Conservation (phyloP, 352 stramenopile species). For the Globisporangium splendens region DNA sequence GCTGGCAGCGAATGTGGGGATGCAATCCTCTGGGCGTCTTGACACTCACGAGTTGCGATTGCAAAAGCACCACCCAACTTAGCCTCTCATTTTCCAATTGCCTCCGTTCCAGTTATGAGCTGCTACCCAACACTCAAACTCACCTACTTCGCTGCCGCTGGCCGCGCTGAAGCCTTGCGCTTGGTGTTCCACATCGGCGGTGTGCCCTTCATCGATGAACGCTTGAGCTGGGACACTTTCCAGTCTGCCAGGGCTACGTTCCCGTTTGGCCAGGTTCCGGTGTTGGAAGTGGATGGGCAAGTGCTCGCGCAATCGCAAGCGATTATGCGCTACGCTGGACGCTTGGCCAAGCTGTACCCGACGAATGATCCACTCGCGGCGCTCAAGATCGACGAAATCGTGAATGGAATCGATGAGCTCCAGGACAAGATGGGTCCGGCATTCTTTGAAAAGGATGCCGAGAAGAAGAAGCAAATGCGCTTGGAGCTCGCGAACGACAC, state of each 20-base stretch:
- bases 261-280: conserved; percentile 45
- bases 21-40: too few relatives aligned
- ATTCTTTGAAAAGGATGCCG: conserved; percentile 24
- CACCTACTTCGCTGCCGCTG: conserved; percentile 45
- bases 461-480: conserved; percentile 27
- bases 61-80: too few relatives aligned
- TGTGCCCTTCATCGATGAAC: conserved; percentile 56
- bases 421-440: conserved; percentile 23
- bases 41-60: too few relatives aligned
- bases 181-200: conserved; percentile 49
- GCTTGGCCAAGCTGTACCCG: conserved; percentile 46
- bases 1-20: too few relatives aligned
- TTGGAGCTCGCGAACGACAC: conserved; percentile 12
- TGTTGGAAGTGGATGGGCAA: conserved; percentile 37
- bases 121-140: conserved; percentile 43
- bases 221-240: conserved; percentile 33
- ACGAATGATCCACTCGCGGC: conserved; percentile 24
- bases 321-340: conserved; percentile 62
- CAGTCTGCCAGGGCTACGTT: conserved; percentile 28
- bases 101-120: conserved; percentile 22
- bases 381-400: conserved; percentile 53
- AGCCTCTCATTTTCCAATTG: too few relatives aligned
- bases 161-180: conserved; percentile 41
- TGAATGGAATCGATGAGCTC: conserved; percentile 35
- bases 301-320: conserved; percentile 40